Base-by-base conservation (phyloP, 108 stramenopile genomes). In the Phaeodactylum tricornutum region DNA sequence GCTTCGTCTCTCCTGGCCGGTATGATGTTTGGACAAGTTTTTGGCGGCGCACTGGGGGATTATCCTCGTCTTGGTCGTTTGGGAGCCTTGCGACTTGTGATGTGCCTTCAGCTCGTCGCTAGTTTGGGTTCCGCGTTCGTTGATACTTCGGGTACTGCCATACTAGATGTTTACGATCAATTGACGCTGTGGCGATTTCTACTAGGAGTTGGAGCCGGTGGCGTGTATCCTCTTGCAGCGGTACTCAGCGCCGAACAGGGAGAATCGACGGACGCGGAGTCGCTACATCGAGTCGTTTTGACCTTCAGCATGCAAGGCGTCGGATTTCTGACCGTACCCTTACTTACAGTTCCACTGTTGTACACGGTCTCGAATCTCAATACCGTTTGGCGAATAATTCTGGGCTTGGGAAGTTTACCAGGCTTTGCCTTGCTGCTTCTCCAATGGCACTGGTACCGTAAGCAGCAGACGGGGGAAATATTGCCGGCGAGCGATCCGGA, bases 191-290 rank as follows among this genome's bases (percentile, higher is more conserved):
- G 78, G 57, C 55, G 90, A 34, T 87, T 87, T 40, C 8, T 87
- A 15, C 55, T 87, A 30, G 90, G 85, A 5, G 52, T 92, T 32
- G 90, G 90, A 6, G 78, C 80, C 29, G 90, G 90, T 19, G 84
- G 82, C 6, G 85, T 92, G 0, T 92, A 87, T 60, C 90, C 90
- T 0, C 54, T 92, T 42, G 85, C 90, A n/a, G 90, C 90, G 11
- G 77, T 72, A 0, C 45, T 92, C 1, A 82, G 80, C 55, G 81
- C 83, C 7, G 88, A 90, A 57, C 59, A 68, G 42, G 56, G 59
- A 14, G 2, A 50, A 44, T 36, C 15, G 25, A 39, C 21, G 7
- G 4, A 28, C 14, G 14, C 19, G 4, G 36, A 59, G 12, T 42
- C 55, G 43, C 59, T 69, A 27, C 67, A 67, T 25, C 60, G 80